These are phyloP conservation scores for Wickerhamiella lipophila DNA, from an alignment of 805 yeast genomes.

Conservation along the genomic window DNA sequence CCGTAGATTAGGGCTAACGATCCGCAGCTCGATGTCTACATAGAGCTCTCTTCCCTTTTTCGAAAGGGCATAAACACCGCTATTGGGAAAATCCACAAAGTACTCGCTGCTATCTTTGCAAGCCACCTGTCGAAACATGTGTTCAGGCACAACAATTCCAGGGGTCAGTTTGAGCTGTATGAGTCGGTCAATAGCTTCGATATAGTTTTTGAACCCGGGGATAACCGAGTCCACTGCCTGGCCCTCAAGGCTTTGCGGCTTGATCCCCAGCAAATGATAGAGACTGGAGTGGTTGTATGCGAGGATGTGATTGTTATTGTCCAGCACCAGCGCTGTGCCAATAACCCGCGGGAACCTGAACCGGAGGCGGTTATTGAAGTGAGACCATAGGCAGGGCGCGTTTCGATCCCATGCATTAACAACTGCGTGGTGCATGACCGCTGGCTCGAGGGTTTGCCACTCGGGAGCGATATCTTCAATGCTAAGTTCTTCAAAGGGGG, in stretches of 20 bases:
- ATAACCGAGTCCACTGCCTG: conserved; percentile 15
- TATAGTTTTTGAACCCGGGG: conserved; percentile 27
- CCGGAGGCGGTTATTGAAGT: conserved; percentile 2
- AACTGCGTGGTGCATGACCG: conserved; percentile 1
- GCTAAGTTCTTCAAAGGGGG: neutral
- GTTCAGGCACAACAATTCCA: conserved; percentile 83
- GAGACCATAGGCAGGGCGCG: conserved; percentile 10
- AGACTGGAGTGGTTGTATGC: conserved; percentile 20
- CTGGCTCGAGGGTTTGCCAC: neutral
- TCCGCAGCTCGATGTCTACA: conserved; percentile 72
- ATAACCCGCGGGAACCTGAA: conserved; percentile 12
- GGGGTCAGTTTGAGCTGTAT: conserved; percentile 29
- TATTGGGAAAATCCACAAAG: conserved; percentile 14
- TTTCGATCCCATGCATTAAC: conserved; percentile 9
- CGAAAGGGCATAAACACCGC: conserved; percentile 40
- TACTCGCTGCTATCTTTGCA: conserved; percentile 30
- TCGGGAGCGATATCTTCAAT: neutral
- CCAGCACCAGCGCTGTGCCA: conserved; percentile 15
- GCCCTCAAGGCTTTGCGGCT: conserved; percentile 11
- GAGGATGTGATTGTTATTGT: conserved; percentile 44
- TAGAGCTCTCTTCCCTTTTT: conserved; percentile 51
- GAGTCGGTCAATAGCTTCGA: conserved; percentile 31
- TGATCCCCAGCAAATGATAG: conserved; percentile 17
- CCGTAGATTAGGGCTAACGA: conserved; percentile 43
- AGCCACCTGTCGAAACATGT: conserved; percentile 55